These are phyloP conservation scores for Penicillium taxi DNA, from an alignment of 495 filamentous ascomycete species.

Conservation along the genomic window DNA sequence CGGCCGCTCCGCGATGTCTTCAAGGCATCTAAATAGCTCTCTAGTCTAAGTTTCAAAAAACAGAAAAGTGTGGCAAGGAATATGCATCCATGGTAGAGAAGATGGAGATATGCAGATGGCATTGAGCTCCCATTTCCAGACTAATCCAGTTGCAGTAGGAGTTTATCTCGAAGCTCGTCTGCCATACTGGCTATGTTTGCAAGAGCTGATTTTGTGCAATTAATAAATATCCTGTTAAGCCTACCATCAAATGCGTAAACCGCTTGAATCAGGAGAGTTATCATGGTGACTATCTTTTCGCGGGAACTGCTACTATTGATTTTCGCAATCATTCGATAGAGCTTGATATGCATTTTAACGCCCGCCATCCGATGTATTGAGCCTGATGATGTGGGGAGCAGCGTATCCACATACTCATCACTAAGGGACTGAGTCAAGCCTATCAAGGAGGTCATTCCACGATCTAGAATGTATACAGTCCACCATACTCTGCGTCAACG, in stretches of 20 bases:
- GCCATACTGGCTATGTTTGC: conserved; percentile 31
- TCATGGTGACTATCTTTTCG: neutral
- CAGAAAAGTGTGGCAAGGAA: conserved; percentile 35
- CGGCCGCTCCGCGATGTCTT: conserved; percentile 26
- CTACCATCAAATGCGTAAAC: conserved; percentile 40
- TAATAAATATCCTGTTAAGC: conserved; percentile 32
- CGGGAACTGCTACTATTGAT: conserved; percentile 29
- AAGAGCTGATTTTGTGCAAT: conserved; percentile 33
- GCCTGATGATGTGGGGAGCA: conserved; percentile 27
- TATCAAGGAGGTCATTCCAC: conserved; percentile 40
- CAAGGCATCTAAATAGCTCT: conserved; percentile 18
- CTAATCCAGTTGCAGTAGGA: conserved; percentile 27
- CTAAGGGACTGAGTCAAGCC: conserved; percentile 33
- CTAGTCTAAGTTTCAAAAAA: conserved; percentile 30
- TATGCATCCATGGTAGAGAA: conserved; percentile 41
- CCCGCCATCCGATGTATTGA: conserved; percentile 27
- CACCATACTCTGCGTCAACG: conserved; percentile 39
- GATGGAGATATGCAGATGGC: conserved; percentile 36
- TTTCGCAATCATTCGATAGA: conserved; percentile 35
- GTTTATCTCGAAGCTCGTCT: conserved; percentile 27
- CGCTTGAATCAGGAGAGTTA: conserved; percentile 18
- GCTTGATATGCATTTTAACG: conserved; percentile 34
- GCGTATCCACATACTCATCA: conserved; percentile 30
- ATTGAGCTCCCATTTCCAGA: conserved; percentile 30
- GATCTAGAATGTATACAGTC: conserved; percentile 40